Evolutionary conservation across 306 rosid species (phyloP), one percentile per base, ranked within the genome.

Genomic region (Dryas octopetala): DNA sequence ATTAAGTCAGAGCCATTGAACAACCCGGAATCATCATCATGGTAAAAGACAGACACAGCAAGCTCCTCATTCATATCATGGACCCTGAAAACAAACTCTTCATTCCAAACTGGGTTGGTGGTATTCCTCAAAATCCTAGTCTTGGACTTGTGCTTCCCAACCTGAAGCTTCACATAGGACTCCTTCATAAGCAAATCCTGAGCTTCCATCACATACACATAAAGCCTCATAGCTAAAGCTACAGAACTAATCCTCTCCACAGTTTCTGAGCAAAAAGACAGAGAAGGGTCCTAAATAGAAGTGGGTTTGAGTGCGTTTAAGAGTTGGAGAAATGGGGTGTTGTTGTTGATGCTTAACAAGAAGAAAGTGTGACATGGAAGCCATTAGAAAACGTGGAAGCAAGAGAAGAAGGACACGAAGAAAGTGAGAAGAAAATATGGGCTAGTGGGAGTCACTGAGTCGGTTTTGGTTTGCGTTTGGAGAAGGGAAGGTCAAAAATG

Each of bases 171-270:
- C 83, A 86, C 98, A 54, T 73, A 89, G 0, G 90, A 74, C 60
- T 87, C 85, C 23, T 83, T 79, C 48, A 60, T 86, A 11, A 74
- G 81, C 51, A 94, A 81, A 74, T 82, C 95, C 38, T 41, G 82
- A 23, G 89, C 98, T 77, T 94, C 96, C 74, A 90, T 81, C 41
- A 90, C 89, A 73, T 87, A 87, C 49, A 90, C 98, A 72, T 78
- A 83, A 8, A 94, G 78, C 86, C 72, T 94, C 88, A 86, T 87
- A 17, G 15, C 19, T 60, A 71, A 67, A 52, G 7, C 47, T 55
- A 32, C 44, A 26, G 51, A 14, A 1, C 11, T 41, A 12, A 50
- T 50, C 32, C 45, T 17, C 61, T 23, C 41, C 3, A 13, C 14
- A 53, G n/a, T 71, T 57, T 47, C 48, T 41, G 44, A 44, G 17